These are phyloP conservation scores for Sporothrix humicola DNA, from an alignment of 2,329 filamentous ascomycete species.

Conservation along the genomic window DNA sequence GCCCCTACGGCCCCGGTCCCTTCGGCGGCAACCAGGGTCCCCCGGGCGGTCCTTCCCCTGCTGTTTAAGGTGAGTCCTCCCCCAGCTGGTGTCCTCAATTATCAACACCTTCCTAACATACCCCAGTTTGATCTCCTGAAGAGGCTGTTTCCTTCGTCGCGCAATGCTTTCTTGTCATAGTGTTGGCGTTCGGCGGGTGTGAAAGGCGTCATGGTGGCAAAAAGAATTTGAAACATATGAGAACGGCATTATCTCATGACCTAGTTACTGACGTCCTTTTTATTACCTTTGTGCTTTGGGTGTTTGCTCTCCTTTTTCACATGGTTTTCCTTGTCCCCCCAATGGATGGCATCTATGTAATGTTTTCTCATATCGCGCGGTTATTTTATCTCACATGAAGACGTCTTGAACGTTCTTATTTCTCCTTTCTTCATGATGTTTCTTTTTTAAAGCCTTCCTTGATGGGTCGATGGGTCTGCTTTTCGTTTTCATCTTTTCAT, in stretches of 20 bases:
- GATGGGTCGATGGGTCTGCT: not conserved
- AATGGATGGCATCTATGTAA: constrained; percentile 18
- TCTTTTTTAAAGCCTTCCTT: not conserved
- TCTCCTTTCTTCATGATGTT: constrained; percentile 15
- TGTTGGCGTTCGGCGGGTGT: constrained; percentile 40
- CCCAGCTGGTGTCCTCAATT: not conserved
- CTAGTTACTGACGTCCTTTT: constrained; percentile 5
- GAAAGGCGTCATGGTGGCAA: constrained; percentile 29
- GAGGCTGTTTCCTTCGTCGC: constrained; percentile 36
- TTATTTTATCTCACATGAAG: constrained; percentile 7
- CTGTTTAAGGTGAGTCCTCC: constrained; percentile 35
- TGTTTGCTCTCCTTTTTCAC: constrained; percentile 4
- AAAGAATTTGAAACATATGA: constrained; percentile 2
- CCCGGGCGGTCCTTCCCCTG: constrained; percentile 40
- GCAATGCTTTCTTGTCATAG: constrained; percentile 39
- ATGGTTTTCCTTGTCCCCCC: not conserved
- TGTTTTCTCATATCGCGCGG: constrained; percentile 25
- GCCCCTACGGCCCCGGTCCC: constrained; percentile 54
- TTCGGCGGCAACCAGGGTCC: constrained; percentile 56
- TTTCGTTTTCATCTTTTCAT: not conserved
- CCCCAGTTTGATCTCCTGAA: constrained; percentile 32
- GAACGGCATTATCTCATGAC: constrained; percentile 13
- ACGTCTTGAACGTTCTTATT: constrained; percentile 1
- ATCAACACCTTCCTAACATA: not conserved
- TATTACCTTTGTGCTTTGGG: constrained; percentile 19